Percentiles rank a stretch among this genome's conserved stretches.
phyloP scores from a whole-genome alignment of 805 yeast species.

The Lachancea quebecensis region DNA sequence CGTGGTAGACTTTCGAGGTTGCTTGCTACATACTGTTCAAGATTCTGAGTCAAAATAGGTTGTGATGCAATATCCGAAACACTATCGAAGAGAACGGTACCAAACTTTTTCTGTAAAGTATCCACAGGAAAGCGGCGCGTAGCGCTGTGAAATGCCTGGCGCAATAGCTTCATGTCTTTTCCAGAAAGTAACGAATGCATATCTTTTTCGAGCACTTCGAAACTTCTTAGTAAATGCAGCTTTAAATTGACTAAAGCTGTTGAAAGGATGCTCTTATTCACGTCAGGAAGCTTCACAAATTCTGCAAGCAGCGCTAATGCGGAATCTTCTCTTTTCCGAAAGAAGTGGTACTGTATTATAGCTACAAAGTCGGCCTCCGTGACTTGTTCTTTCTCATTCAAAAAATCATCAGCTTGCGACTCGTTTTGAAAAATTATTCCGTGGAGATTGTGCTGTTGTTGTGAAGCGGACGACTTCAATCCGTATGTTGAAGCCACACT shows the following conservation, averaged over 20 bases:
- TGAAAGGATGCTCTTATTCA: conserved; percentile 13
- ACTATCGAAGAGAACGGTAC: conserved; percentile 14
- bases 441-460: neutral
- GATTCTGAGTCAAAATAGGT: conserved; percentile 13
- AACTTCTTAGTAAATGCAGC: conserved; percentile 18
- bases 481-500: conserved; percentile 26
- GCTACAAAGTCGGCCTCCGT: conserved; percentile 23
- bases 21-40: conserved; percentile 13
- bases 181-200: conserved; percentile 11
- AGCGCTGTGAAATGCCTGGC: conserved; percentile 12
- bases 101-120: conserved; percentile 17
- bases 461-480: conserved; percentile 8
- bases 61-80: conserved; percentile 14
- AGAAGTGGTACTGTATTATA: conserved; percentile 23
- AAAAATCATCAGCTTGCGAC: conserved; percentile 25
- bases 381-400: conserved; percentile 26
- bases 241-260: conserved; percentile 21
- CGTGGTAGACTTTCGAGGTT: conserved; percentile 2
- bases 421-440: conserved; percentile 20
- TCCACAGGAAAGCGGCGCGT: conserved; percentile 15
- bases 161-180: conserved; percentile 8
- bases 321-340: conserved; percentile 9
- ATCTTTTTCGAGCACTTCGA: conserved; percentile 19
- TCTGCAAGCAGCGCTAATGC: conserved; percentile 21
- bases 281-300: conserved; percentile 17